Percentiles rank a stretch among this genome's conserved stretches.
Conservation (phyloP, 2,329 filamentous ascomycete species). For the Ceratocystis colombiana region DNA sequence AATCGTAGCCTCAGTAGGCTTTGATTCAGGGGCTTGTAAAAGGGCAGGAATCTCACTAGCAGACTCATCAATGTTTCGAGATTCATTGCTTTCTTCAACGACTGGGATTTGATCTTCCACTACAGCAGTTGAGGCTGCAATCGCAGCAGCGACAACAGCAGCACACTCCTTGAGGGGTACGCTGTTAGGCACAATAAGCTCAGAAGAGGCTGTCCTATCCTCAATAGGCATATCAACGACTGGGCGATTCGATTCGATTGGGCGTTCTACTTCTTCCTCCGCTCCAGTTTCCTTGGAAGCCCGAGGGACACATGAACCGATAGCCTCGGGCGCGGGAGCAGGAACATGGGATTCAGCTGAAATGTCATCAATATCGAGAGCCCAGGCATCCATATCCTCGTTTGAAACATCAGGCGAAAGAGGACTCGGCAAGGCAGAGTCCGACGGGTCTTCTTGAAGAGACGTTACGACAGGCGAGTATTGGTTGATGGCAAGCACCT, state of each 20-base stretch:
- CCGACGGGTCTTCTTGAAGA: not conserved
- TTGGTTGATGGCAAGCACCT: not conserved
- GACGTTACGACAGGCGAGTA: not conserved
- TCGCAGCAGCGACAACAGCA: not conserved
- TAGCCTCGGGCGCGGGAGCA: not conserved
- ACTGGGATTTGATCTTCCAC: not conserved
- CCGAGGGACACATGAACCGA: not conserved
- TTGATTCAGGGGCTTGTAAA: no score
- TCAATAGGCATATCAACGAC: slow-evolving; percentile 12
- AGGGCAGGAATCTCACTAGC: not conserved
- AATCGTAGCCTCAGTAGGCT: not conserved
- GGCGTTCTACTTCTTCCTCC: slow-evolving; percentile 7
- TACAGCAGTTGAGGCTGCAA: not conserved
- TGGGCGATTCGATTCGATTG: not conserved
- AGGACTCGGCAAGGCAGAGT: not conserved
- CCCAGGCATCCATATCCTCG: slow-evolving; percentile 22
- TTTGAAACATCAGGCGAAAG: slow-evolving; percentile 19
- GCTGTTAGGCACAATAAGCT: not conserved
- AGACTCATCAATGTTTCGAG: slow-evolving; percentile 21
- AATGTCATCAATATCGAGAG: slow-evolving; percentile 9
- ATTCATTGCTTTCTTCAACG: not conserved
- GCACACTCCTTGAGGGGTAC: not conserved
- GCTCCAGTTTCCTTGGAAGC: not conserved
- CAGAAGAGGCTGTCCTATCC: not conserved
- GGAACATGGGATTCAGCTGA: not conserved